Base-by-base conservation (phyloP, 441 rosid genomes). In the Corymbia citriodora region DNA sequence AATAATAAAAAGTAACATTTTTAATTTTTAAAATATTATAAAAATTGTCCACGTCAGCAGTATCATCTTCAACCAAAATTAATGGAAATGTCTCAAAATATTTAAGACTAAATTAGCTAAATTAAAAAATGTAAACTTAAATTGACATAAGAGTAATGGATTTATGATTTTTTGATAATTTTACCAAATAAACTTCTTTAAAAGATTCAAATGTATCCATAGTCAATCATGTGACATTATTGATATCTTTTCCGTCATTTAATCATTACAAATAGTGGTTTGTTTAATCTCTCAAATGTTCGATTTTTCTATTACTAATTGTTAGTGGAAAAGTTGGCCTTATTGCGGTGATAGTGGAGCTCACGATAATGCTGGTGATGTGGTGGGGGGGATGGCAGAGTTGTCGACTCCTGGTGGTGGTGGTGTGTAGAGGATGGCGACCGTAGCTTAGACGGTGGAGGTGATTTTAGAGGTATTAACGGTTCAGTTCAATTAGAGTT, bases 61-160 rank as follows among this genome's bases (percentile, higher is more conserved):
- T 29, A 59, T 25, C 14, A 59, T 25, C n/a, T 59, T 59, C 25
- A 59, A 7, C 65, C n/a, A 59, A 59, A 0, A 59, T 59, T 10
- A 59, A 14, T 59, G 1, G 0, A 10, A 59, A 59, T 59, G 45
- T 40, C 45, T 40, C 45, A 40, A 40, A 5, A 40, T 4, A 40
- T 40, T 40, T 40, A 40, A 40, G 65, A 59, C 14, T 59, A 25
- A 23, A 59, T 59, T 59, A 7, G 1, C 7, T 23, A 1, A 10
- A 59, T 10, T 13, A 57, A 57, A 57, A 57, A 13, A 57, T 57
- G 10, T 57, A 57, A 12, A 21, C 63, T 57, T 57, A 12, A 57
- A 57, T 57, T 57, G 10, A 3, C 5, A 9, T 1, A 0, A 57
- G 6, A 9, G 0, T 57, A 57, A 57, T 57, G 10, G 0, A 0